A percentile compares a stretch with the other conserved stretches of the same genome.
phyloP scores from a whole-genome alignment of 306 rosid species.

The Carpinus viminea region DNA sequence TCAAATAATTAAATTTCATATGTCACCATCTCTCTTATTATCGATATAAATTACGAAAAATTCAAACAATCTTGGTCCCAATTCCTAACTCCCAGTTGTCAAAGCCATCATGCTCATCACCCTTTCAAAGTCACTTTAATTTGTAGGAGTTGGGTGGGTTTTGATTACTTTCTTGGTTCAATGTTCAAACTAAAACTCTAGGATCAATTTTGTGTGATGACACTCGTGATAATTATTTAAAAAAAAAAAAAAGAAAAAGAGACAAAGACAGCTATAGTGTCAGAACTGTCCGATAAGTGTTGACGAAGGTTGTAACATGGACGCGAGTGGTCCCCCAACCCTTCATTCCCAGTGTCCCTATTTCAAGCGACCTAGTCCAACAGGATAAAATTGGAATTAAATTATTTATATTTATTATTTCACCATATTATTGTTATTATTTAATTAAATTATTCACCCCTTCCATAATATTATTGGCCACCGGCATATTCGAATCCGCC shows the following conservation, averaged over 20 bases:
- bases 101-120: neutral
- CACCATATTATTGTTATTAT: too few relatives aligned
- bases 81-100: neutral
- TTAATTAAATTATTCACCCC: too few relatives aligned
- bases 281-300: neutral
- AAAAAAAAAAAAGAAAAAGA: neutral
- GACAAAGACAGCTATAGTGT: slow-evolving; percentile 13
- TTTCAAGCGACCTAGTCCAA: slow-evolving; percentile 29
- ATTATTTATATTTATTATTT: neutral
- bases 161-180: neutral
- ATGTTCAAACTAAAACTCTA: neutral
- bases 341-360: slow-evolving; percentile 10
- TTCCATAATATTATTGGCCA: neutral
- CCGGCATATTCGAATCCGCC: neutral
- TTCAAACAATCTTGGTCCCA: too few relatives aligned
- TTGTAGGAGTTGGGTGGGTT: neutral
- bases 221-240: neutral
- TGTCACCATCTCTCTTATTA: too few relatives aligned
- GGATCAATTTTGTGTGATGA: too few relatives aligned
- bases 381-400: slow-evolving; percentile 14
- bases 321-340: slow-evolving; percentile 31
- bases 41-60: too few relatives aligned
- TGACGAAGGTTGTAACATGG: slow-evolving; percentile 3
- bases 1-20: too few relatives aligned
- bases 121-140: too few relatives aligned